phyloP scores from a whole-genome alignment of 768 basidiomycete genomes.

The Mycena epipterygia region DNA sequence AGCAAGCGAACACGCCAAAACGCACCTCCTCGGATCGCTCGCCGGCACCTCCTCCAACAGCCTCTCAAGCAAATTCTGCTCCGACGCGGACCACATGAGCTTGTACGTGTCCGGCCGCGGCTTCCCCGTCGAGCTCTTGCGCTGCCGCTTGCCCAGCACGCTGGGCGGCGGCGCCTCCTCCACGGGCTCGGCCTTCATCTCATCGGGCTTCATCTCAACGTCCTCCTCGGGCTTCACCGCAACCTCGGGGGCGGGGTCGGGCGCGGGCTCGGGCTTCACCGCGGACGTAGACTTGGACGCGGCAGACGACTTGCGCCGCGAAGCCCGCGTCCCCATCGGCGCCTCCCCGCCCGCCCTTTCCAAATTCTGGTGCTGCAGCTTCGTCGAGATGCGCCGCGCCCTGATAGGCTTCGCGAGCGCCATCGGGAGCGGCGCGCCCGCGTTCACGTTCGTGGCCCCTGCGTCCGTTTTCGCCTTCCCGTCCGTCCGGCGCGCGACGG shows the following conservation, averaged over 20 bases:
- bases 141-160: conserved; percentile 31
- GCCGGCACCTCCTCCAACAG: conserved; percentile 83
- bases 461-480: too few species aligned
- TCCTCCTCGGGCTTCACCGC: too few species aligned
- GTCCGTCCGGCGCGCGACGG: not conserved
- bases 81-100: conserved; percentile 80
- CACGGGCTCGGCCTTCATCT: too few species aligned
- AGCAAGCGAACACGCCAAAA: too few species aligned
- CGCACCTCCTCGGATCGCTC: conserved; percentile 80
- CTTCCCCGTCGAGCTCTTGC: conserved; percentile 38
- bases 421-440: conserved; percentile 16
- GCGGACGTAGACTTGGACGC: not conserved
- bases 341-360: conserved; percentile 24
- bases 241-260: too few species aligned
- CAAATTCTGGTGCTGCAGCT: conserved; percentile 26
- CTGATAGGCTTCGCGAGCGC: conserved; percentile 31
- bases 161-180: not conserved
- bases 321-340: not conserved
- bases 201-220: too few species aligned
- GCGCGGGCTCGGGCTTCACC: not conserved
- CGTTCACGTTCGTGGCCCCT: not conserved
- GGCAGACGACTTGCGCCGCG: not conserved
- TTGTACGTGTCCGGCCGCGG: conserved; percentile 84
- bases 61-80: conserved; percentile 83
- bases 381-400: conserved; percentile 30